Base-by-base conservation (phyloP, 1,284 basidiomycete species). In the Trichosporon ovoides region DNA sequence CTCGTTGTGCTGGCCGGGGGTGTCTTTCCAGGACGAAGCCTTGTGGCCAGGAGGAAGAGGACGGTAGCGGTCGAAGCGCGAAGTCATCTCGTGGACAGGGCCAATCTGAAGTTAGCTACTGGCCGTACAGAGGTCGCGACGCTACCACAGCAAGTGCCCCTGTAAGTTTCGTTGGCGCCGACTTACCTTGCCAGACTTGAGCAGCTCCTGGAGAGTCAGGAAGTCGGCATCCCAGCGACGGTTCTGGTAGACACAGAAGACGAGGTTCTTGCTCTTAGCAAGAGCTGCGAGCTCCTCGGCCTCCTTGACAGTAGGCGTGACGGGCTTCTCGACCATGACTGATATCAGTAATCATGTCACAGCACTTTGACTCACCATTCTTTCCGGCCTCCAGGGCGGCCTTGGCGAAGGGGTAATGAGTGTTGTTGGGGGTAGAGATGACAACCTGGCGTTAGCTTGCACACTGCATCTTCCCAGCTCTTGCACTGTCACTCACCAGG, bases 311-410 rank as follows among this genome's bases (percentile, higher is more conserved):
- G 85, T 87, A 1, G 87, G 81, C 2, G 87, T 86, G 19, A 91
- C 81, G 2, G 91, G 91, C 73, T 93, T 93, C 74, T 93, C 91
- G 43, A 91, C 84, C 50, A 93, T 84, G 55, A 80, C 79, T 70
- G 53, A 59, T 53, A 22, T 51, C 16, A 49, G 37, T 14, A 6
- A n/a, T n/a, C n/a, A 4, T 7, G 1, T 11, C 18, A 18, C 5
- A 1, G 24, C 12, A n/a, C n/a, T n/a, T n/a, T n/a, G 13, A 31
- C 79, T 58, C 63, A 87, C 87, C 87, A 70, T 91, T 87, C 73
- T 91, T 91, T 31, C 87, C 88, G 0, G 86, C 85, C 63, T 85
- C 78, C 36, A 90, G 76, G 6, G 81, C 82, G 5, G 67, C 67
- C 68, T 80, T 80, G 13, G 77, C 69, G 54, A 72, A 85, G 7